A percentile compares a stretch with the other conserved stretches of the same genome.
Conservation (phyloP, 352 stramenopile species). For the Elongisporangium prolatum region DNA sequence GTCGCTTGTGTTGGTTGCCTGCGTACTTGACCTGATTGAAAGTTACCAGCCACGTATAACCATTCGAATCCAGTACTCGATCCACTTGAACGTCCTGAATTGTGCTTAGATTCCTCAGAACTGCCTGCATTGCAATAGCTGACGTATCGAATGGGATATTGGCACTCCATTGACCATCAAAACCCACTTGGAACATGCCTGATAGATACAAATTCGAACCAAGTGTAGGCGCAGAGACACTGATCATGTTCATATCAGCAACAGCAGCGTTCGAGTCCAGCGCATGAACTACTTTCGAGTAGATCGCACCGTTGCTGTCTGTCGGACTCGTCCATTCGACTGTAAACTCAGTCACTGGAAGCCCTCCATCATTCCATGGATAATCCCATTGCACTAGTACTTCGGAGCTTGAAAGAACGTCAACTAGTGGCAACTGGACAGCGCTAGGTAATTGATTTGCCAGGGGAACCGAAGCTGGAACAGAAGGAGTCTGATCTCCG, state of each 20-base stretch:
- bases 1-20: slow-evolving; percentile 54
- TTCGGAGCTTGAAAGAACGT: slow-evolving; percentile 56
- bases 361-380: slow-evolving; percentile 55
- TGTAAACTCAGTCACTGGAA: slow-evolving; percentile 72
- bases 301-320: slow-evolving; percentile 30
- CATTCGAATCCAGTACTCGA: slow-evolving; percentile 54
- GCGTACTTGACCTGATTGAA: slow-evolving; percentile 49
- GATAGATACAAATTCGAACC: slow-evolving; percentile 40
- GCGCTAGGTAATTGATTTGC: slow-evolving; percentile 38
- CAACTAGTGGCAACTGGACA: slow-evolving; percentile 28
- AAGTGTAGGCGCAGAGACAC: slow-evolving; percentile 51
- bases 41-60: slow-evolving; percentile 77
- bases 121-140: slow-evolving; percentile 70
- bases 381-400: slow-evolving; percentile 76
- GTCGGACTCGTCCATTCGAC: slow-evolving; percentile 64
- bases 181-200: slow-evolving; percentile 88
- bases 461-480: slow-evolving; percentile 12
- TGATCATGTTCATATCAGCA: slow-evolving; percentile 63
- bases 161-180: slow-evolving; percentile 80
- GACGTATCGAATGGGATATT: slow-evolving; percentile 86
- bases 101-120: slow-evolving; percentile 43
- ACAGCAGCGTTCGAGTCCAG: slow-evolving; percentile 29
- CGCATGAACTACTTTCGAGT: slow-evolving; percentile 47
- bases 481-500: slow-evolving; percentile 10
- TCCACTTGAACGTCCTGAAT: slow-evolving; percentile 51